These are phyloP conservation scores for Trichosporon ovoides DNA, from an alignment of 1,284 basidiomycete genomes.

Conservation along the genomic window DNA sequence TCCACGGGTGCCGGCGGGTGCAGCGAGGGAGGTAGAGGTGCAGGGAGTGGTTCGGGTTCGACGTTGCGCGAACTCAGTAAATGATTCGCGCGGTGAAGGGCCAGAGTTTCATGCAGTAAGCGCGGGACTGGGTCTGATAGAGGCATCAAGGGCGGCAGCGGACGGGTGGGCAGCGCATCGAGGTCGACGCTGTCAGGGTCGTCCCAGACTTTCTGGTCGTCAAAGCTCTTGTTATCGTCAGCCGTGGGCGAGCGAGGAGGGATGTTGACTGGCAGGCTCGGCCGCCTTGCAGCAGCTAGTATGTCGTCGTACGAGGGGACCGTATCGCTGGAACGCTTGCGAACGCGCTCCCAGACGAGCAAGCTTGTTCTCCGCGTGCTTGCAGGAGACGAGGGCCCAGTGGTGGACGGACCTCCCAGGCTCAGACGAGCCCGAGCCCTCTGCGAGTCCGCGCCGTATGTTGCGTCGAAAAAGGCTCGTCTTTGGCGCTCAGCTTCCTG, in stretches of 20 bases:
- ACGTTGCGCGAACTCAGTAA: constrained; percentile 43
- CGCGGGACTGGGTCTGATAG: constrained; percentile 49
- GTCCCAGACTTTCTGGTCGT: constrained; percentile 20
- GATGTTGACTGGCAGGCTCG: constrained; percentile 19
- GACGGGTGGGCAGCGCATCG: constrained; percentile 23
- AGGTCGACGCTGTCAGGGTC: constrained; percentile 14
- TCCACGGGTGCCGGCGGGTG: constrained; percentile 49
- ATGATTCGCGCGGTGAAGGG: constrained; percentile 47
- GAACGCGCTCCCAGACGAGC: constrained; percentile 39
- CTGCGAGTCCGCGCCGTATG: constrained; percentile 39
- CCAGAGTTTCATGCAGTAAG: constrained; percentile 44
- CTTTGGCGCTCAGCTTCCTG: constrained; percentile 47
- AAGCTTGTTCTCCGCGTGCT: constrained; percentile 35
- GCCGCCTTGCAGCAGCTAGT: constrained; percentile 6
- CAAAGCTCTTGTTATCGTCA: not conserved
- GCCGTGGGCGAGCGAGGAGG: constrained; percentile 9
- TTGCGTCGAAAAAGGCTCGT: constrained; percentile 43
- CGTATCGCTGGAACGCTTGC: constrained; percentile 11
- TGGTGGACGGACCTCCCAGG: constrained; percentile 31
- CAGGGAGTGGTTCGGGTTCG: constrained; percentile 45
- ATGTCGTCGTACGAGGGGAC: constrained; percentile 1
- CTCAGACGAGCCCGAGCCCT: constrained; percentile 40
- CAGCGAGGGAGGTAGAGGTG: constrained; percentile 44
- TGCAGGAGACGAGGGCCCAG: constrained; percentile 19
- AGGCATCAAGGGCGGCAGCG: constrained; percentile 45